Evolutionary conservation across 2,329 filamentous ascomycete species (phyloP).

Genomic region (Fusarium sp.): DNA sequence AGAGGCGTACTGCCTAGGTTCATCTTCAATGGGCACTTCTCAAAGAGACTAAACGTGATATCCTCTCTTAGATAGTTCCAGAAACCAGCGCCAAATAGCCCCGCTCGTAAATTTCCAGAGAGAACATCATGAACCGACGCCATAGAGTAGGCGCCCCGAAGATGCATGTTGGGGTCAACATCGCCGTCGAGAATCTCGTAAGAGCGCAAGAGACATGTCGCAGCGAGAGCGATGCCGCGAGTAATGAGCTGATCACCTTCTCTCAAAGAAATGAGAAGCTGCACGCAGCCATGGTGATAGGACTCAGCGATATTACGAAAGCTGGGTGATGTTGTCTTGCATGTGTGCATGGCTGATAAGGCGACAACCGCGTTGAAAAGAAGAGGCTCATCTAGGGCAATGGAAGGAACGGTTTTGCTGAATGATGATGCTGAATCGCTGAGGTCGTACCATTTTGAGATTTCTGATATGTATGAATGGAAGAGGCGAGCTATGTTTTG

Average conservation of each 20-base stretch:
- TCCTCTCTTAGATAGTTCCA: slow-evolving; percentile 66
- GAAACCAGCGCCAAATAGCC: slow-evolving; percentile 56
- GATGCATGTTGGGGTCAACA: slow-evolving; percentile 57
- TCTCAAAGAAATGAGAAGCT: slow-evolving; percentile 53
- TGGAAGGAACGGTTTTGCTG: slow-evolving; percentile 49
- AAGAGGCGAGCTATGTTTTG: slow-evolving; percentile 53
- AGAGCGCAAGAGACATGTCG: slow-evolving; percentile 60
- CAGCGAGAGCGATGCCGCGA: slow-evolving; percentile 57
- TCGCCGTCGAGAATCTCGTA: slow-evolving; percentile 61
- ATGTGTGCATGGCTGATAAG: slow-evolving; percentile 57
- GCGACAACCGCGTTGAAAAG: slow-evolving; percentile 59
- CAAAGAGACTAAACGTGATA: slow-evolving; percentile 64
- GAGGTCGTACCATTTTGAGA: slow-evolving; percentile 62
- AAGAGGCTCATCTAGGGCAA: slow-evolving; percentile 55
- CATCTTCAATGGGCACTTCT: slow-evolving; percentile 56
- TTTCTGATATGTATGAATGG: slow-evolving; percentile 52
- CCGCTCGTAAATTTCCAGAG: slow-evolving; percentile 38
- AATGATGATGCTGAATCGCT: slow-evolving; percentile 55
- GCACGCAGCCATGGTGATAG: slow-evolving; percentile 56
- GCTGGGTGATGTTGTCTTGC: slow-evolving; percentile 48
- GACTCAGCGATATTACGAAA: slow-evolving; percentile 49
- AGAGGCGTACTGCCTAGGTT: slow-evolving; percentile 46
- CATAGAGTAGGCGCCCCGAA: slow-evolving; percentile 61
- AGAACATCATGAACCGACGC: slow-evolving; percentile 47
- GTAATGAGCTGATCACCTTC: slow-evolving; percentile 47